Percentiles rank a stretch among this genome's conserved stretches.
phyloP scores from a whole-genome alignment of 495 filamentous ascomycete species.

The Penicillium lividum region DNA sequence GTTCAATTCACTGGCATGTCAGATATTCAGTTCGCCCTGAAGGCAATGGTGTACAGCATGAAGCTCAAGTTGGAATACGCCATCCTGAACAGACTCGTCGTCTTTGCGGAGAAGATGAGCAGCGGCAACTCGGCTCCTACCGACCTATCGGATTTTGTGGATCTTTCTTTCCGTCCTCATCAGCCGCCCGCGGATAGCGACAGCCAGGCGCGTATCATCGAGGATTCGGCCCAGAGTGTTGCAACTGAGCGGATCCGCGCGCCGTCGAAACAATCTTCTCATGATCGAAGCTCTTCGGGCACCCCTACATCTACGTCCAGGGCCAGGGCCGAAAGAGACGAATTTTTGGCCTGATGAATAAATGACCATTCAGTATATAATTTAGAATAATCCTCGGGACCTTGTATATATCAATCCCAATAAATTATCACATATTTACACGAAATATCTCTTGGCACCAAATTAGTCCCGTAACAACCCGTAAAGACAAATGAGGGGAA shows the following conservation, averaged over 20 bases:
- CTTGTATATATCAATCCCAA: neutral
- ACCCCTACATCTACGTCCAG: neutral
- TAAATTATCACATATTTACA: neutral
- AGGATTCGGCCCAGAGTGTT: slow-evolving; percentile 7
- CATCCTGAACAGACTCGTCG: slow-evolving; percentile 50
- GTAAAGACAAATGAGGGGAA: slow-evolving; percentile 12
- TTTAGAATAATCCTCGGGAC: neutral
- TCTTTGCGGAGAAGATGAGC: slow-evolving; percentile 24
- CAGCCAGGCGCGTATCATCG: slow-evolving; percentile 16
- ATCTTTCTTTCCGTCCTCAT: slow-evolving; percentile 24
- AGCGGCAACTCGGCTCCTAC: slow-evolving; percentile 25
- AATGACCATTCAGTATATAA: neutral
- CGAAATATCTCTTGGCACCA: neutral
- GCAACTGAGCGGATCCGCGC: slow-evolving; percentile 7
- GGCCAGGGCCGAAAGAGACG: slow-evolving; percentile 7
- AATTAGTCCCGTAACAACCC: neutral
- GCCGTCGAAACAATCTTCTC: slow-evolving; percentile 19
- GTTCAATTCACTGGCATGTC: slow-evolving; percentile 47
- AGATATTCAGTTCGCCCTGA: slow-evolving; percentile 52
- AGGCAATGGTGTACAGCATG: slow-evolving; percentile 54
- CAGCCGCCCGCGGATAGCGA: slow-evolving; percentile 19
- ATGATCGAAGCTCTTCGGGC: slow-evolving; percentile 6
- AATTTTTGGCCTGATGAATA: slow-evolving; percentile 7
- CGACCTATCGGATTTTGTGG: slow-evolving; percentile 33
- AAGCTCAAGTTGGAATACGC: slow-evolving; percentile 59